Conservation (phyloP, 129 eudicot genomes). For the Apium graveolens region DNA sequence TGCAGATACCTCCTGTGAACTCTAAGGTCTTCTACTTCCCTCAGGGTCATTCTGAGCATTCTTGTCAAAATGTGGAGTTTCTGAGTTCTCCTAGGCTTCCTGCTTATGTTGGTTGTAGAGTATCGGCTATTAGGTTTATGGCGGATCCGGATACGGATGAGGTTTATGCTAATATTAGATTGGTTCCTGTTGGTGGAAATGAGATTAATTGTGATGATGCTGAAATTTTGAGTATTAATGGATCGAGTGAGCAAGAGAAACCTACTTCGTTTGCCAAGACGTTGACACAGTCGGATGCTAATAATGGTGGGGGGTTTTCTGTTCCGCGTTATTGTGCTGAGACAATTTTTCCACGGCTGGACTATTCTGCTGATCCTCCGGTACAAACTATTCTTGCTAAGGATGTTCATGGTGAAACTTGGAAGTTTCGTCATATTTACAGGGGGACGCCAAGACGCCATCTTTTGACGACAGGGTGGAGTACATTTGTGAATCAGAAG, state of each 20-base stretch:
- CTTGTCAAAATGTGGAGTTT: constrained; percentile 64
- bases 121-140: constrained; percentile 49
- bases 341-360: constrained; percentile 84
- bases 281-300: constrained; percentile 86
- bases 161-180: constrained; percentile 60
- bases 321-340: constrained; percentile 96
- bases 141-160: constrained; percentile 92
- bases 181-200: constrained; percentile 44
- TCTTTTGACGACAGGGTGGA: constrained; percentile 94
- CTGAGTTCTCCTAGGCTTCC: constrained; percentile 50
- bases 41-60: constrained; percentile 84
- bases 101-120: constrained; percentile 58
- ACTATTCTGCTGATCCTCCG: constrained; percentile 86
- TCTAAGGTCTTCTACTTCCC: constrained; percentile 76
- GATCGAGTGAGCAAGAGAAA: constrained; percentile 42
- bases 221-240: constrained; percentile 29
- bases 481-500: constrained; percentile 91
- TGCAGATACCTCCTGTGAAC: constrained; percentile 84
- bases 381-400: constrained; percentile 85
- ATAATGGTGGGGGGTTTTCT: constrained; percentile 97
- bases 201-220: constrained; percentile 40
- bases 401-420: constrained; percentile 89
- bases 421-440: constrained; percentile 91
- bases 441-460: constrained; percentile 91
- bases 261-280: constrained; percentile 91